phyloP scores from a whole-genome alignment of 2,329 filamentous ascomycete genomes.

The Ophiobolus disseminans region DNA sequence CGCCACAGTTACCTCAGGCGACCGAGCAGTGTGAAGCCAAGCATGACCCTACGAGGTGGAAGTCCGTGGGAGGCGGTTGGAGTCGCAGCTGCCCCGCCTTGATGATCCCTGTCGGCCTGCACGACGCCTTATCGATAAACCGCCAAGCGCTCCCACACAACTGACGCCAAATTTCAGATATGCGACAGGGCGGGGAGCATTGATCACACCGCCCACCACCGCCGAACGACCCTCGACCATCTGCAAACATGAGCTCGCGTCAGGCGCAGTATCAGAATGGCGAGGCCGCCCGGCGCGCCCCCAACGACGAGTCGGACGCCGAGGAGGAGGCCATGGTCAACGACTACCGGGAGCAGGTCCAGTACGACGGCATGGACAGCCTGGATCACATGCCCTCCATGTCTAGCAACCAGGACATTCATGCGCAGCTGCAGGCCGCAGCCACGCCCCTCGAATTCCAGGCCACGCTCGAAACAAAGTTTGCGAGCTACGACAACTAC shows the following conservation, averaged over 20 bases:
- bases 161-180: conserved; percentile 21
- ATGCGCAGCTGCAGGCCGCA: conserved; percentile 87
- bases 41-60: conserved; percentile 6
- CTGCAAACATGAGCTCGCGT: conserved; percentile 29
- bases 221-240: conserved; percentile 13
- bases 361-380: conserved; percentile 87
- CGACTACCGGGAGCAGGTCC: conserved; percentile 93
- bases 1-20: conserved; percentile 9
- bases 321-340: conserved; percentile 96
- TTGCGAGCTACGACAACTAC: conserved; percentile 98
- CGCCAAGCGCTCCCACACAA: conserved; percentile 21
- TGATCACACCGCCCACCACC: conserved; percentile 12
- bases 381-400: conserved; percentile 70
- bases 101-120: conserved; percentile 2
- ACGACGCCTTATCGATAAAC: conserved; percentile 23
- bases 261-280: conserved; percentile 49
- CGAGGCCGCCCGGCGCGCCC: conserved; percentile 43
- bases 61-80: background rate
- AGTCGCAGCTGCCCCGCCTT: conserved; percentile 1
- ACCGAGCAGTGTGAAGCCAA: background rate
- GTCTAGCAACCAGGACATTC: conserved; percentile 85
- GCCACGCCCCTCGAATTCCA: conserved; percentile 96
- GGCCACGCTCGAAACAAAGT: conserved; percentile 94
- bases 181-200: conserved; percentile 21
- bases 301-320: conserved; percentile 85